Percentiles rank a stretch among this genome's conserved stretches.
Evolutionary conservation across 306 rosid species (phyloP).

Genomic region (Ammopiptanthus mongolicus): DNA sequence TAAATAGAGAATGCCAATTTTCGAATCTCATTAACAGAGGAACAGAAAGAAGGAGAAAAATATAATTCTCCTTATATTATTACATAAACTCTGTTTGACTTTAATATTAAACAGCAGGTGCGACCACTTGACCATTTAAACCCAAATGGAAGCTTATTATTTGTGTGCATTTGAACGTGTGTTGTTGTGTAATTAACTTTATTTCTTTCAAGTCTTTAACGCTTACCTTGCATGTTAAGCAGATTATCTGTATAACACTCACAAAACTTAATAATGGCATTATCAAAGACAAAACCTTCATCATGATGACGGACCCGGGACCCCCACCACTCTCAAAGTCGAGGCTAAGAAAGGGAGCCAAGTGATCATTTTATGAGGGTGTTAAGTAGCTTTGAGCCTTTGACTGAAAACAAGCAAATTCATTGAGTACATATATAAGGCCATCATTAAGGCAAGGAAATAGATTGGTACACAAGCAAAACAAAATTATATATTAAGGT

Average conservation of each 20-base stretch:
- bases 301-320: constrained; percentile 29
- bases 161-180: neutral
- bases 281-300: constrained; percentile 21
- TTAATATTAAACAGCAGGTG: neutral
- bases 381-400: constrained; percentile 31
- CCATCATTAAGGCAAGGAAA: constrained; percentile 30
- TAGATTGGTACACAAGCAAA: constrained; percentile 43
- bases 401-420: constrained; percentile 19
- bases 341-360: constrained; percentile 18
- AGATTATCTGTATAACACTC: constrained; percentile 25
- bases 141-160: neutral
- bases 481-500: constrained; percentile 6
- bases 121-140: neutral
- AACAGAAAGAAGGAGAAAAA: neutral
- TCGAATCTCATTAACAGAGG: neutral
- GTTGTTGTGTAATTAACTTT: neutral
- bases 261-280: constrained; percentile 28
- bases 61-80: neutral
- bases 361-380: constrained; percentile 17
- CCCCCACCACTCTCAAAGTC: constrained; percentile 38
- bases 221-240: constrained; percentile 13
- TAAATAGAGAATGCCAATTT: neutral
- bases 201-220: neutral
- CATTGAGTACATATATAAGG: constrained; percentile 24
- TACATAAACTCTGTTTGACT: neutral